phyloP scores from a whole-genome alignment of 768 basidiomycete species.

The Leccinum imitatum region DNA sequence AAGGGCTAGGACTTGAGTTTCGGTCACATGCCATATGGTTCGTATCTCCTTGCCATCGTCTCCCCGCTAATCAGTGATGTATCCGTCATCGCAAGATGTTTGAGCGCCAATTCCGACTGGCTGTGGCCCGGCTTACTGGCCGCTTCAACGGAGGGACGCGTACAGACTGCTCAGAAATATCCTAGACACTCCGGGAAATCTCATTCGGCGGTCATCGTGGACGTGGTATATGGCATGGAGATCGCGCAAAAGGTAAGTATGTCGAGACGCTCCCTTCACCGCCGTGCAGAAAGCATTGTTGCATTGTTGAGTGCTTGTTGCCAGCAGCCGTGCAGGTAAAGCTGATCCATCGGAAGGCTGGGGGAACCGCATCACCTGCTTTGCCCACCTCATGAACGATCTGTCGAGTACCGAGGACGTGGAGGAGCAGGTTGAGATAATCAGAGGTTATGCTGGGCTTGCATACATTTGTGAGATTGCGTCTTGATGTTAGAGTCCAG shows the following conservation, averaged over 20 bases:
- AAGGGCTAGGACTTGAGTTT: conserved; percentile 51
- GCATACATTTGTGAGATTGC: conserved; percentile 44
- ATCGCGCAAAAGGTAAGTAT: conserved; percentile 40
- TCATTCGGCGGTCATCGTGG: conserved; percentile 52
- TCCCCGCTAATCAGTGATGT: not conserved
- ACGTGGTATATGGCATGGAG: conserved; percentile 50
- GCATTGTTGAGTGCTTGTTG: conserved; percentile 35
- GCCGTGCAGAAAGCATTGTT: conserved; percentile 29
- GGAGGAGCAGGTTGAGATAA: conserved; percentile 31
- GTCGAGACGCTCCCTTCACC: conserved; percentile 45
- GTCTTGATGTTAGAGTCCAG: not conserved
- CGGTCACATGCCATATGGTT: conserved; percentile 54
- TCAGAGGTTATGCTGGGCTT: conserved; percentile 45
- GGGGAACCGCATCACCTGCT: conserved; percentile 33
- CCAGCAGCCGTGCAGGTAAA: not conserved
- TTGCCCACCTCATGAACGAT: conserved; percentile 28
- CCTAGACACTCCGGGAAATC: conserved; percentile 40
- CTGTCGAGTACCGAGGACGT: conserved; percentile 11
- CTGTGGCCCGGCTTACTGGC: conserved; percentile 42
- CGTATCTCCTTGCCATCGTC: conserved; percentile 5
- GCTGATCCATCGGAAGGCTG: conserved; percentile 15
- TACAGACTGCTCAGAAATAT: conserved; percentile 46
- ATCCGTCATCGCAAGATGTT: conserved; percentile 48
- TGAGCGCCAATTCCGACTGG: conserved; percentile 49
- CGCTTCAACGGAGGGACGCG: conserved; percentile 44